A percentile compares a stretch with the other conserved stretches of the same genome.
Conservation (phyloP, 2,329 filamentous ascomycete genomes). For the Colletotrichum lini region DNA sequence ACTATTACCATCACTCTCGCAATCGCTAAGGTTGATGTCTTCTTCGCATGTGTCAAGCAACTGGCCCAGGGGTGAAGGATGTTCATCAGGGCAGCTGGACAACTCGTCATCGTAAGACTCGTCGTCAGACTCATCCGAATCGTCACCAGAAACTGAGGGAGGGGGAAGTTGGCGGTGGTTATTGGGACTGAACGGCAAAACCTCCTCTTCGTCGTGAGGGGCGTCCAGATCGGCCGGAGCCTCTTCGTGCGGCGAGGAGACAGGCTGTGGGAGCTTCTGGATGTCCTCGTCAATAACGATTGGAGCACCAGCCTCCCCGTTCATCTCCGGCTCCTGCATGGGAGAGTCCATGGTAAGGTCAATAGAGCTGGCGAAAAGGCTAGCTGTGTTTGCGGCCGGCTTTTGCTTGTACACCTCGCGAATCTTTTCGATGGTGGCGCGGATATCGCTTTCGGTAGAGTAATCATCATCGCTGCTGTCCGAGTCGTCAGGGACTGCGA, state of each 20-base stretch:
- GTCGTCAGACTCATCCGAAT: slow-evolving; percentile 12
- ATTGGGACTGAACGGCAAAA: not conserved
- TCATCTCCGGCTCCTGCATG: not conserved
- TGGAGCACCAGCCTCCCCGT: not conserved
- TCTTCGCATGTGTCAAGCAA: slow-evolving; percentile 19
- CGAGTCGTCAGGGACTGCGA: slow-evolving; percentile 60
- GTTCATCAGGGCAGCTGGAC: slow-evolving; percentile 19
- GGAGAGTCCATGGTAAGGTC: slow-evolving; percentile 29
- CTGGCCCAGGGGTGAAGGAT: slow-evolving; percentile 5
- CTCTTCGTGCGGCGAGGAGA: not conserved
- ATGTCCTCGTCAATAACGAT: slow-evolving; percentile 14
- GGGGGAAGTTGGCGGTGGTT: not conserved
- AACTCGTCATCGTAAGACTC: slow-evolving; percentile 15
- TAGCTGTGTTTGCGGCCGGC: not conserved
- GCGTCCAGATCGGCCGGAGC: slow-evolving; percentile 18
- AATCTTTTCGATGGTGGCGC: slow-evolving; percentile 23
- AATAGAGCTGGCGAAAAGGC: slow-evolving; percentile 9
- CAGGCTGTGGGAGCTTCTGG: not conserved
- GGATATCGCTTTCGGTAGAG: slow-evolving; percentile 44
- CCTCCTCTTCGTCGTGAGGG: slow-evolving; percentile 28
- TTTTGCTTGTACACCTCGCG: slow-evolving; percentile 15
- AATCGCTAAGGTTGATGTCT: slow-evolving; percentile 32
- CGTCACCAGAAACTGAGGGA: not conserved
- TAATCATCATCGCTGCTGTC: slow-evolving; percentile 52
- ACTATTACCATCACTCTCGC: slow-evolving; percentile 50